Evolutionary conservation across 805 yeast species (phyloP), one percentile per base, ranked within the genome.

Genomic region (Limtongia smithiae): DNA sequence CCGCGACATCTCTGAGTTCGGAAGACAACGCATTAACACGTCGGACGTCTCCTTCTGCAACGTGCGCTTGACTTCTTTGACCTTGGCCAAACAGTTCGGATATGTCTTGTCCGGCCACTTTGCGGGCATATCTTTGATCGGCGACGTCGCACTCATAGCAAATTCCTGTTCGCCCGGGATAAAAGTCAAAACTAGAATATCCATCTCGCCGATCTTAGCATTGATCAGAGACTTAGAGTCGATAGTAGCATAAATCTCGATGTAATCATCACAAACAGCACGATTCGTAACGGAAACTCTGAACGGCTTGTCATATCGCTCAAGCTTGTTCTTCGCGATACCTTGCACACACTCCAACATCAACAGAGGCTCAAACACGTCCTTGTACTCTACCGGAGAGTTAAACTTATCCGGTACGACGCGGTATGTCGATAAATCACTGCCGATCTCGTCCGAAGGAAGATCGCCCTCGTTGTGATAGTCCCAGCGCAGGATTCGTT

Each of bases 261-360:
- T 85, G 63, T 91, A 93, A 12, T 85, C 83, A 59, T 89, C 95
- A 14, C 86, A 83, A 1, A 86, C 80, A 1, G 88, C 78, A 58
- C 96, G 76, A 31, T 88, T 85, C 3, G 95, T 97, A 17, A 90
- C 71, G 2, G 78, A 70, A 2, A 90, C 59, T 27, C 75, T 75
- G 63, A 90, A 83, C 0, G 95, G 89, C 4, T 60, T 67, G 41
- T 76, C 77, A 8, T 76, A 77, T 14, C 71, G 69, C 15, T 85
- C 79, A 42, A 79, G 79, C 54, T 84, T 81, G 0, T 93, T 80
- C 3, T 86, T 75, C 57, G 81, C 83, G 24, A 93, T 77, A 0
- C 87, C 84, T 62, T 90, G 95, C 97, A 97, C 94, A 55, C 95
- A 85, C 68, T 93, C 99, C 35, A 91, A 68, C 63, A 90, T 68